Percentiles rank a stretch among this genome's conserved stretches.
phyloP scores from a whole-genome alignment of 345 rosid species.

The Populus deltoides region DNA sequence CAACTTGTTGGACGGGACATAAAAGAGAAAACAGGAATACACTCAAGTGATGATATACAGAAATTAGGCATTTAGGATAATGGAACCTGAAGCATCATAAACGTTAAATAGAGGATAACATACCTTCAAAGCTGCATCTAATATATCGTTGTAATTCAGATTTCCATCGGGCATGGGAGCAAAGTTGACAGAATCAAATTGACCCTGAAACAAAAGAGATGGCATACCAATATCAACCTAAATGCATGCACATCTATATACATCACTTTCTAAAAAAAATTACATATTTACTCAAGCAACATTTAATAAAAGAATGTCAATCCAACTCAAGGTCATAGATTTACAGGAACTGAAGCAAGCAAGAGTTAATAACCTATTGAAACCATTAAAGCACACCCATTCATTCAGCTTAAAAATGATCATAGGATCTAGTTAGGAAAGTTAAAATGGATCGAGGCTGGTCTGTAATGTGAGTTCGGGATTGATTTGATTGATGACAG shows the following conservation, averaged over 20 bases:
- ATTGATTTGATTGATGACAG: no score
- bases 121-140: slow-evolving; percentile 65
- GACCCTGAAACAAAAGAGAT: slow-evolving; percentile 48
- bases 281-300: neutral
- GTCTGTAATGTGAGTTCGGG: no score
- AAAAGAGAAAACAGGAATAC: neutral
- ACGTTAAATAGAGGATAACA: neutral
- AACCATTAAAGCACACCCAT: neutral
- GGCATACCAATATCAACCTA: slow-evolving; percentile 6
- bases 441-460: neutral
- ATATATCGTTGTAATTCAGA: slow-evolving; percentile 48
- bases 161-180: slow-evolving; percentile 72
- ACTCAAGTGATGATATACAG: neutral
- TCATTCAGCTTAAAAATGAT: neutral
- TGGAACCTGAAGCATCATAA: neutral
- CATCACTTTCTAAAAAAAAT: neutral
- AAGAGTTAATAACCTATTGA: neutral
- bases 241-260: neutral
- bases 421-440: neutral
- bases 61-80: neutral
- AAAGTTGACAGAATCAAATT: slow-evolving; percentile 48
- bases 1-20: neutral
- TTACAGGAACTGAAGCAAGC: neutral
- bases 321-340: neutral
- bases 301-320: neutral